Percentiles rank a stretch among this genome's conserved stretches.
phyloP scores from a whole-genome alignment of 768 basidiomycete species.

The Porpolomopsis calyptriformis region DNA sequence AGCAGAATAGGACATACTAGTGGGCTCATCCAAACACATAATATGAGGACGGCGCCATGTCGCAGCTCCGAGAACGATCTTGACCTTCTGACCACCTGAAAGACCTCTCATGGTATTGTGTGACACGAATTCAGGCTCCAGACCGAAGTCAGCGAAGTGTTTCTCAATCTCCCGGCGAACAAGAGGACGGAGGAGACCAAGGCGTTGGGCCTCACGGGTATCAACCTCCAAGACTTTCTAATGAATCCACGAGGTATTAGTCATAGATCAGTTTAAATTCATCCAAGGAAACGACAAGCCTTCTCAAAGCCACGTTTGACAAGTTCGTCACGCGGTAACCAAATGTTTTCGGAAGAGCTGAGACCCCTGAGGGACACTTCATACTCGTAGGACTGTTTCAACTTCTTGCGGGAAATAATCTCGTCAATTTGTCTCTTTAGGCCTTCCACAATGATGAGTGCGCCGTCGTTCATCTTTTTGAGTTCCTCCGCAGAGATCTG shows the following conservation, averaged over 20 bases:
- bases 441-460: constrained; percentile 76
- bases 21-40: constrained; percentile 95
- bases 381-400: constrained; percentile 99
- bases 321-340: constrained; percentile 93
- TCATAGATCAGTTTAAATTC: constrained; percentile 1
- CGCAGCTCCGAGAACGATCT: constrained; percentile 96
- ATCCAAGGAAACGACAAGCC: constrained; percentile 23
- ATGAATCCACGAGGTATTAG: constrained; percentile 6
- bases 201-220: constrained; percentile 93
- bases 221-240: constrained; percentile 96
- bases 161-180: constrained; percentile 99
- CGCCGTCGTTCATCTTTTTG: constrained; percentile 96
- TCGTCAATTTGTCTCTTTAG: constrained; percentile 94
- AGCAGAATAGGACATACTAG: no score
- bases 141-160: constrained; percentile 98
- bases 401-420: constrained; percentile 84
- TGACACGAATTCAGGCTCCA: constrained; percentile 96
- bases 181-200: constrained; percentile 89
- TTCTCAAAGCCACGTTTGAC: constrained; percentile 98
- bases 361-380: constrained; percentile 93
- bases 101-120: constrained; percentile 99
- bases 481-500: constrained; percentile 80
- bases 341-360: constrained; percentile 96
- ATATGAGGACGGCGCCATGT: constrained; percentile 99
- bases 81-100: constrained; percentile 98